Base-by-base conservation (phyloP, 2,329 filamentous ascomycete genomes). In the Fusarium aywerte region DNA sequence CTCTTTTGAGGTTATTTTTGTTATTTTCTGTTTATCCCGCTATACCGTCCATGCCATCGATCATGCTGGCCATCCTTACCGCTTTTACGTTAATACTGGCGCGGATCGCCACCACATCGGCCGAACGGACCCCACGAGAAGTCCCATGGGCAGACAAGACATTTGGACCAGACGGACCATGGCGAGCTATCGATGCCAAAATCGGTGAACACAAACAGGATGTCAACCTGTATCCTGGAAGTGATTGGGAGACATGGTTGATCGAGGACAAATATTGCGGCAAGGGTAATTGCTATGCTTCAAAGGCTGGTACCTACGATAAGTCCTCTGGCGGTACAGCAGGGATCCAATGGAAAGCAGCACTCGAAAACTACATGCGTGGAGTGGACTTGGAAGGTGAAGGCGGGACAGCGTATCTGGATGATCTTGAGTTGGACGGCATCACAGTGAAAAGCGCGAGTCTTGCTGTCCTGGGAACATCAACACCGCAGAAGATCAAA, bases 71-170 rank as follows among this genome's bases (percentile, higher is more conserved):
- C 18, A 23, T n/a, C 20, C 12, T 47, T 39, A 7, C n/a, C n/a
- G 23, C 12, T 31, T 25, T 32, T 23, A 9, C 20, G 8, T 12
- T 35, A 23, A 23, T 35, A n/a, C 5, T 39, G 40, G 16, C 23
- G 23, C 23, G 40, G 7, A 43, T 43, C 23, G 40, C 7, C 11
- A 3, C 13, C 10, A 7, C 18, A 6, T 48, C 42, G 7, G 56
- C 50, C 16, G 29, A n/a, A 3, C 23, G 23, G 5, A 23, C 35
- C 5, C 56, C 56, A 2, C 31, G 42, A 31, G 50, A 59, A 18
- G 31, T 59, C 11, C 32, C 40, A 56, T 59, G 56, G 56, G 29
- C 56, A 20, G 50, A 56, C 10, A n/a, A 59, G 6, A 56, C 18
- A 15, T 59, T 29, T 15, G 56, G 56, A 1, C 35, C 56, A 5